Evolutionary conservation across 768 basidiomycete genomes (phyloP).

Genomic region (Steccherinum ochraceum): DNA sequence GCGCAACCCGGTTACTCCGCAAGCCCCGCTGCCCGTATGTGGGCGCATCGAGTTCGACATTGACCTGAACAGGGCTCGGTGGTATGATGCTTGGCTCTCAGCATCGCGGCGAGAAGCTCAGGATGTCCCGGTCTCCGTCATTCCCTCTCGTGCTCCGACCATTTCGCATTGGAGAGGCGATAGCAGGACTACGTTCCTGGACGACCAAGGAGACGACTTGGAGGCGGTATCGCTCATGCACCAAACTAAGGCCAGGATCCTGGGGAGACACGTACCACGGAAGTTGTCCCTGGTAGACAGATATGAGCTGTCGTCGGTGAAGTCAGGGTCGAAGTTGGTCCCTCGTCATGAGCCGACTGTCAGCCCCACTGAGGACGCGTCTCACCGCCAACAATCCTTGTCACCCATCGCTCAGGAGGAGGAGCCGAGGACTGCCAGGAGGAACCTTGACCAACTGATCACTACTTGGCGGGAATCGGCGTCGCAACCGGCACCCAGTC

Average conservation of each 20-base stretch:
- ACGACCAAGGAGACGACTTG: conserved; percentile 34
- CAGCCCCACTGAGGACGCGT: conserved; percentile 11
- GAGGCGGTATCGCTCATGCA: conserved; percentile 24
- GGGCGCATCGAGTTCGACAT: conserved; percentile 87
- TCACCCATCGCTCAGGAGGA: conserved; percentile 62
- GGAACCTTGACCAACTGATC: conserved; percentile 48
- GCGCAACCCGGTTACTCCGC: conserved; percentile 23
- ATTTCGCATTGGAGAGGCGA: conserved; percentile 48
- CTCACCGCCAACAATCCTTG: conserved; percentile 25
- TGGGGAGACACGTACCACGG: conserved; percentile 49
- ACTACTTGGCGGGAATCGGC: conserved; percentile 63
- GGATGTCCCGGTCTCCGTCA: conserved; percentile 35
- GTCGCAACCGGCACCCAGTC: conserved; percentile 36
- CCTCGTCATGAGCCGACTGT: conserved; percentile 18
- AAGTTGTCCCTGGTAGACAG: conserved; percentile 68
- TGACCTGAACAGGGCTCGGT: conserved; percentile 66
- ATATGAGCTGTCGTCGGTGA: conserved; percentile 38
- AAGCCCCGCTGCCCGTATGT: conserved; percentile 49
- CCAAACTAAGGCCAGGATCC: conserved; percentile 22
- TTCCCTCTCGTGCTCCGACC: conserved; percentile 34
- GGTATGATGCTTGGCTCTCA: conserved; percentile 72
- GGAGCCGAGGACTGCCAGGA: conserved; percentile 43
- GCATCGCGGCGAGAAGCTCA: conserved; percentile 33
- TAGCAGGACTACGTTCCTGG: conserved; percentile 41
- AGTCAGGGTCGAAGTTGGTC: conserved; percentile 22